Base-by-base conservation (phyloP, 2,329 filamentous ascomycete genomes). In the Aaosphaeria pasadenensis region DNA sequence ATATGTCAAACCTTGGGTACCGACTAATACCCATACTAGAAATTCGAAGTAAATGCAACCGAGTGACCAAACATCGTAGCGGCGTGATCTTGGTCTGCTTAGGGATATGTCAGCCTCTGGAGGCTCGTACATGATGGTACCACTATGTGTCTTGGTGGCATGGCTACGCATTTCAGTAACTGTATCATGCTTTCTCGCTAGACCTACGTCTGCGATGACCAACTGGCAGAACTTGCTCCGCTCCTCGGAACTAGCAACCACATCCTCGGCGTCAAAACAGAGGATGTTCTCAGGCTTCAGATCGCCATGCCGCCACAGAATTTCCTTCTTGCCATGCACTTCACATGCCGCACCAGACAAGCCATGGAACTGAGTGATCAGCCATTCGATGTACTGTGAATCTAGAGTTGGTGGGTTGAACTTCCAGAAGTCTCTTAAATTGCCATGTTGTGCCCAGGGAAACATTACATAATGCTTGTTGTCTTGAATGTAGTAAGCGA, bases 31-130 rank as follows among this genome's bases (percentile, higher is more conserved):
- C 62, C 60, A 65, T 1, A 63, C 46, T 5, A 59, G 48, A 32
- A 55, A 59, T 38, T 65, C 58, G 1, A 64, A 43, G 5, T 43
- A 53, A n/a, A 65, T 56, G 44, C 62, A 65, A 5, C 62, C 62
- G 53, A 65, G 56, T 0, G 58, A 51, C 60, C 60, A 65, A 1
- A 62, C 33, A 13, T 64, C 59, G 30, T 54, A 60, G 0, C 54
- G 46, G 0, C 59, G 58, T 6, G 56, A 61, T 5, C 49, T 30
- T 24, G 28, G 41, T 3, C 7, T 30, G 7, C 17, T 7, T 2
- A 29, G 41, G 7, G 30, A 7, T 17, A 43, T 11, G 11, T 32
- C 41, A 11, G 41, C 41, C 17, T 43, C 41, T 30, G 41, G 41
- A 11, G 41, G 9, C 9, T 43, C 41, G 41, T 43, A 43, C 24